Conservation (phyloP, 352 stramenopile species). For the Pythium phragmiticola region DNA sequence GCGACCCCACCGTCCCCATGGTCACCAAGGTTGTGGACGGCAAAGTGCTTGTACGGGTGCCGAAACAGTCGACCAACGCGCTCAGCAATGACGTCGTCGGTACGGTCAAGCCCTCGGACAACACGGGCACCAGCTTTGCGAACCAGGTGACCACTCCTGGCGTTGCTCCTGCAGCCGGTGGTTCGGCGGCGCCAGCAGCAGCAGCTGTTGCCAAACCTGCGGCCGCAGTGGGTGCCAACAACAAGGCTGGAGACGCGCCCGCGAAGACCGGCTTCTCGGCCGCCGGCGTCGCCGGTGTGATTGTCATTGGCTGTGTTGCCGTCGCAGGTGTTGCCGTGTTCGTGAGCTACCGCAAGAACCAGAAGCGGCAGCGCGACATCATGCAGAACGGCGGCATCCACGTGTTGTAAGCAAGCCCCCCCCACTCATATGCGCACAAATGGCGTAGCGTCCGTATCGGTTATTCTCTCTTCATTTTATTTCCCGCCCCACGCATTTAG, state of each 20-base stretch:
- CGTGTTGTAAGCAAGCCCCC: constrained; percentile 25
- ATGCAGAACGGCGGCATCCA: constrained; percentile 63
- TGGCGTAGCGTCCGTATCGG: constrained; percentile 1
- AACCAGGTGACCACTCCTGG: constrained; percentile 16
- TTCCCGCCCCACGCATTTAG: not conserved
- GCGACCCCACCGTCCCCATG: constrained; percentile 3
- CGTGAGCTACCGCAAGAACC: constrained; percentile 78
- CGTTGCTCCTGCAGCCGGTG: not conserved
- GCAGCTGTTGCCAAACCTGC: not conserved
- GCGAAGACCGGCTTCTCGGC: constrained; percentile 36
- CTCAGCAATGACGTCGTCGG: constrained; percentile 16
- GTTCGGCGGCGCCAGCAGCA: not conserved
- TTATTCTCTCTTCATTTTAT: constrained; percentile 13
- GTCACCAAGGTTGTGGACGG: constrained; percentile 25
- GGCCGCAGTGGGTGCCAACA: constrained; percentile 34
- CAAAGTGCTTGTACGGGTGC: constrained; percentile 17
- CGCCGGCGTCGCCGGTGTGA: constrained; percentile 52
- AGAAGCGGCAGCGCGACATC: constrained; percentile 72
- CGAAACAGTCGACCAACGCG: constrained; percentile 4
- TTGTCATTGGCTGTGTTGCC: constrained; percentile 54
- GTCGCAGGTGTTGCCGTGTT: constrained; percentile 52
- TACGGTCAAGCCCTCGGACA: constrained; percentile 20
- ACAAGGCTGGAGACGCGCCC: constrained; percentile 23
- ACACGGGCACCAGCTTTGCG: constrained; percentile 16
- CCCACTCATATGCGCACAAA: not conserved